A percentile compares a stretch with the other conserved stretches of the same genome.
Evolutionary conservation across 2,329 filamentous ascomycete species (phyloP).

Genomic region (Atkinsonella hypoxylon): DNA sequence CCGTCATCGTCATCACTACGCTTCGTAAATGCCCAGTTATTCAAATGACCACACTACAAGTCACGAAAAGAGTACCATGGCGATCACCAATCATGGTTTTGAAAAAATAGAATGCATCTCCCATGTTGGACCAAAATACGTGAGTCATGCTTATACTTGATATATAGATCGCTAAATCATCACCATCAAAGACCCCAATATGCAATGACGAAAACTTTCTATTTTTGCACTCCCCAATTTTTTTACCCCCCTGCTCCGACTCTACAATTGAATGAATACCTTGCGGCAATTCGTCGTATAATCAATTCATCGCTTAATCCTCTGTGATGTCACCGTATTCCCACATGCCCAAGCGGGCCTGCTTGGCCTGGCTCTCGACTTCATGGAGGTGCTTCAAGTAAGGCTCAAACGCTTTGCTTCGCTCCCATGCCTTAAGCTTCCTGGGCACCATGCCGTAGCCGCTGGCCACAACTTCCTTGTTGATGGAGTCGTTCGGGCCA

Average conservation of each 20-base stretch:
- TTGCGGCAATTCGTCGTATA: neutral
- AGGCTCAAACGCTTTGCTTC: slow-evolving; percentile 53
- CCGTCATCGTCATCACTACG: too few relatives aligned
- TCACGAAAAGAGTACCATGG: too few relatives aligned
- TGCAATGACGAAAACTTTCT: slow-evolving; percentile 1
- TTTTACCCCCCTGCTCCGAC: neutral
- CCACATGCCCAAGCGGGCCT: slow-evolving; percentile 78
- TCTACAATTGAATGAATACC: neutral
- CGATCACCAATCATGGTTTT: too few relatives aligned
- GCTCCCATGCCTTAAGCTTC: slow-evolving; percentile 89
- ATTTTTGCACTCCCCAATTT: neutral
- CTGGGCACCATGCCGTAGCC: slow-evolving; percentile 84
- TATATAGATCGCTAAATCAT: slow-evolving; percentile 3
- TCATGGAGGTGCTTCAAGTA: slow-evolving; percentile 61
- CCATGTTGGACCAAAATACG: too few relatives aligned
- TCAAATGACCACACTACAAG: too few relatives aligned
- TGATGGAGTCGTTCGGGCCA: slow-evolving; percentile 66
- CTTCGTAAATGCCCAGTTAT: too few relatives aligned
- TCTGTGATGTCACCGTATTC: slow-evolving; percentile 96
- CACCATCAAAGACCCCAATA: slow-evolving; percentile 1
- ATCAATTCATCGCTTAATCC: slow-evolving; percentile 41
- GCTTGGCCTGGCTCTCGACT: slow-evolving; percentile 68
- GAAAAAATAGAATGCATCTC: too few relatives aligned
- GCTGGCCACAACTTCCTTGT: slow-evolving; percentile 72
- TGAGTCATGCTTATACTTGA: neutral